These are phyloP conservation scores for Stromatinia cepivora DNA, from an alignment of 2,329 filamentous ascomycete species.

Conservation along the genomic window DNA sequence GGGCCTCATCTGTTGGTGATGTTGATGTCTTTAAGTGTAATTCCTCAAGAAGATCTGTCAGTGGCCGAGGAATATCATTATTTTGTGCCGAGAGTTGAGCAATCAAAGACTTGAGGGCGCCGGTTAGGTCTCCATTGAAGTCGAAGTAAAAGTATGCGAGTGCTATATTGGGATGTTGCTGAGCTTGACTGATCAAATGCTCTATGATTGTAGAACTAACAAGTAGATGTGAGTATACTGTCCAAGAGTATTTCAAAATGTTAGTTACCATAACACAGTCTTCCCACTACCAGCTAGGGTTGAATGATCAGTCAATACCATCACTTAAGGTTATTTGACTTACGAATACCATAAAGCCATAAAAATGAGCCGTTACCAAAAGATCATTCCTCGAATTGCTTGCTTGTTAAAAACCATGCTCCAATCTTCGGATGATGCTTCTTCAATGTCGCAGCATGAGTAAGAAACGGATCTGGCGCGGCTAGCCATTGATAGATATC, in stretches of 20 bases:
- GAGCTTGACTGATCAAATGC: slow-evolving; percentile 28
- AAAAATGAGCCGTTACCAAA: slow-evolving; percentile 40
- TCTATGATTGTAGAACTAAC: slow-evolving; percentile 41
- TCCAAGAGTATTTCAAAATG: background rate
- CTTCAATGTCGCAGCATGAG: slow-evolving; percentile 31
- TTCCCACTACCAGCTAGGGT: slow-evolving; percentile 45
- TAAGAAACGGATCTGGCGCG: slow-evolving; percentile 32
- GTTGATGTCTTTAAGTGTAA: slow-evolving; percentile 14
- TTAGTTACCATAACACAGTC: slow-evolving; percentile 42
- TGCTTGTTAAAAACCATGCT: slow-evolving; percentile 31
- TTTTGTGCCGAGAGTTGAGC: slow-evolving; percentile 41
- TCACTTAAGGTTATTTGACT: slow-evolving; percentile 11
- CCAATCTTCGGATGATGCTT: slow-evolving; percentile 34
- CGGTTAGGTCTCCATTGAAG: slow-evolving; percentile 42
- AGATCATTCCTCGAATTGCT: slow-evolving; percentile 40
- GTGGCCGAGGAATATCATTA: slow-evolving; percentile 21
- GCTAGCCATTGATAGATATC: slow-evolving; percentile 33
- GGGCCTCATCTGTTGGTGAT: slow-evolving; percentile 22
- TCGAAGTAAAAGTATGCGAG: slow-evolving; percentile 47
- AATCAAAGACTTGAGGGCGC: slow-evolving; percentile 42
- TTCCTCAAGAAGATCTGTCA: slow-evolving; percentile 27
- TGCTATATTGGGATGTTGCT: slow-evolving; percentile 33
- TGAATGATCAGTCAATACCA: slow-evolving; percentile 17
- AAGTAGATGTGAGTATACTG: background rate
- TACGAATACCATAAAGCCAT: slow-evolving; percentile 43